A percentile compares a stretch with the other conserved stretches of the same genome.
Evolutionary conservation across 2,329 filamentous ascomycete genomes (phyloP).

Genomic region (Colletotrichum tanaceti): DNA sequence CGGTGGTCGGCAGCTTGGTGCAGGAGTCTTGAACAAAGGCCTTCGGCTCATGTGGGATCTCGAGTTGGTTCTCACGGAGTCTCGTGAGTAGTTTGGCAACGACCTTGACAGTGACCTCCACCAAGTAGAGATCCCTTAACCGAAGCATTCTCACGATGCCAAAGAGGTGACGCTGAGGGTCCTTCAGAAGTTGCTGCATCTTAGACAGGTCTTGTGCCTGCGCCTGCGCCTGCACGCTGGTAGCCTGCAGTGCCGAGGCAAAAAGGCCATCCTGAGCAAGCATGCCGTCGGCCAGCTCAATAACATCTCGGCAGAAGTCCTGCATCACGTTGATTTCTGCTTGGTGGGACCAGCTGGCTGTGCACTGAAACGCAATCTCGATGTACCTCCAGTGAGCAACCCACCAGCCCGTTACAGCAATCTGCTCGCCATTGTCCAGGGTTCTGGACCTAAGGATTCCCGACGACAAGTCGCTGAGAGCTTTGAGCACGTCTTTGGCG

Average conservation of each 20-base stretch:
- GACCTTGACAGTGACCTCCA: slow-evolving; percentile 83
- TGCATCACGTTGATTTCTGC: slow-evolving; percentile 85
- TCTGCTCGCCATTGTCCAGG: slow-evolving; percentile 71
- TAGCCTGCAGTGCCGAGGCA: slow-evolving; percentile 69
- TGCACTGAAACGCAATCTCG: slow-evolving; percentile 80
- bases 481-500: slow-evolving; percentile 66
- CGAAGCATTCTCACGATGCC: slow-evolving; percentile 89
- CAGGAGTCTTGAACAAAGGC: slow-evolving; percentile 75
- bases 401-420: slow-evolving; percentile 83
- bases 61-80: slow-evolving; percentile 80
- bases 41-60: slow-evolving; percentile 70
- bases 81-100: slow-evolving; percentile 86
- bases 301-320: slow-evolving; percentile 92
- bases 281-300: slow-evolving; percentile 89
- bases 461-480: slow-evolving; percentile 65
- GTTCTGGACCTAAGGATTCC: slow-evolving; percentile 66
- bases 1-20: slow-evolving; percentile 64
- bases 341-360: slow-evolving; percentile 83
- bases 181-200: slow-evolving; percentile 65
- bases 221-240: slow-evolving; percentile 1
- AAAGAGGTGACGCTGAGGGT: slow-evolving; percentile 71
- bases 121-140: slow-evolving; percentile 87
- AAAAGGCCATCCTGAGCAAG: slow-evolving; percentile 89
- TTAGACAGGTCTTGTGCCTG: slow-evolving; percentile 49
- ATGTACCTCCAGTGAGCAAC: slow-evolving; percentile 83